phyloP scores from a whole-genome alignment of 768 basidiomycete genomes.

The Rickenella mellea region DNA sequence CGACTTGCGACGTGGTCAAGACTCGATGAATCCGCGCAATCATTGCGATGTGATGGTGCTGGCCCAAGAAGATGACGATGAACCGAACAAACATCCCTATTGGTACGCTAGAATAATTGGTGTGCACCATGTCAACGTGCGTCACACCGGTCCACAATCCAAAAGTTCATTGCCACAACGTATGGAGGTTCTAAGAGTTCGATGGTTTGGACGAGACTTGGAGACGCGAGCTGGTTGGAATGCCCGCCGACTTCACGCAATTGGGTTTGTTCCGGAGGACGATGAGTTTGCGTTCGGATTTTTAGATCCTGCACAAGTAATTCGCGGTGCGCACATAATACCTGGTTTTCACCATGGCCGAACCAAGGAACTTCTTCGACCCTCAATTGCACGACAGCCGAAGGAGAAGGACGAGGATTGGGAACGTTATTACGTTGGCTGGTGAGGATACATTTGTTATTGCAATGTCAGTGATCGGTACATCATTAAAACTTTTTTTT shows the following conservation, averaged over 20 bases:
- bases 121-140: conserved; percentile 20
- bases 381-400: conserved; percentile 3
- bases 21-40: conserved; percentile 28
- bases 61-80: conserved; percentile 8
- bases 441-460: conserved; percentile 13
- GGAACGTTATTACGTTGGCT: conserved; percentile 25
- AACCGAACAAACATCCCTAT: conserved; percentile 17
- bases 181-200: conserved; percentile 34
- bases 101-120: conserved; percentile 26
- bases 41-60: conserved; percentile 27
- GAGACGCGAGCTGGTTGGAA: conserved; percentile 18
- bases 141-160: conserved; percentile 1
- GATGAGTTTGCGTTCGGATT: conserved; percentile 31
- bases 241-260: conserved; percentile 19
- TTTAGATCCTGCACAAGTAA: conserved; percentile 29
- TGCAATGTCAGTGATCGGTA: neutral
- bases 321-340: conserved; percentile 32
- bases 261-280: conserved; percentile 27
- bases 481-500: neutral
- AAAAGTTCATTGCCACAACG: neutral
- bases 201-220: conserved; percentile 24
- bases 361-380: conserved; percentile 9
- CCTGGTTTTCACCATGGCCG: conserved; percentile 25
- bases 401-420: conserved; percentile 20
- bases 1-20: conserved; percentile 29